Base-by-base conservation (phyloP, 148 eudicot genomes). In the Camellia japonica region DNA sequence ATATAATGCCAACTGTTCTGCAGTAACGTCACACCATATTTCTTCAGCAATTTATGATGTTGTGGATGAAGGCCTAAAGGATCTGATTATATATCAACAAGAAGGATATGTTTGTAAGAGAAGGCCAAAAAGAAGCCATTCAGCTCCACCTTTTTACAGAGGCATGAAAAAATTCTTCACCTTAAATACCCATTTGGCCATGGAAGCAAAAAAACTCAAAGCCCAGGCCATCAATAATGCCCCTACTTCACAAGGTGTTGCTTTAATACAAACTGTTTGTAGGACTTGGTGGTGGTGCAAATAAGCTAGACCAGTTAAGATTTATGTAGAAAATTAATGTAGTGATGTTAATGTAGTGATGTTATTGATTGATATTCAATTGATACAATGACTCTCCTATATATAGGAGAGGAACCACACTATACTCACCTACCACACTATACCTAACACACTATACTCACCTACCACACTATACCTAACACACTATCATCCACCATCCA, bases 61-160 rank as follows among this genome's bases (percentile, higher is more conserved):
- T 54, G 77, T 58, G 73, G 81, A 75, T 80, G 82, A 74, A 72
- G 67, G 71, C 75, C 77, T 59, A 76, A 83, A 15, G 30, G 71
- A 60, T 83, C 46, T 20, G 38, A 44, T 19, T 41, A 78, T 83
- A 65, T 70, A 55, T 76, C 83, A 81, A 70, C 81, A 78, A 54
- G 65, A 75, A 77, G 78, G 73, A 49, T 63, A 42, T 76, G 59
- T 20, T 42, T 66, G 73, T 65, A 78, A 78, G 69, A 73, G n/a
- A 69, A 73, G 88, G 74, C 78, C 83, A 52, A 75, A 81, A 79
- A 93, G 97, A 91, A 92, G 98, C 88, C 86, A 88, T 78, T 94
- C 99, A 74, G 97, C 98, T 72, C 99, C 99, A 65, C 99, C 99
- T 83, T 70, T 81, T 75, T 87, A 84, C 80, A 82, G 60, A 82